These are phyloP conservation scores for Oxytropis ochrocephala DNA, from an alignment of 306 rosid genomes.

Conservation along the genomic window DNA sequence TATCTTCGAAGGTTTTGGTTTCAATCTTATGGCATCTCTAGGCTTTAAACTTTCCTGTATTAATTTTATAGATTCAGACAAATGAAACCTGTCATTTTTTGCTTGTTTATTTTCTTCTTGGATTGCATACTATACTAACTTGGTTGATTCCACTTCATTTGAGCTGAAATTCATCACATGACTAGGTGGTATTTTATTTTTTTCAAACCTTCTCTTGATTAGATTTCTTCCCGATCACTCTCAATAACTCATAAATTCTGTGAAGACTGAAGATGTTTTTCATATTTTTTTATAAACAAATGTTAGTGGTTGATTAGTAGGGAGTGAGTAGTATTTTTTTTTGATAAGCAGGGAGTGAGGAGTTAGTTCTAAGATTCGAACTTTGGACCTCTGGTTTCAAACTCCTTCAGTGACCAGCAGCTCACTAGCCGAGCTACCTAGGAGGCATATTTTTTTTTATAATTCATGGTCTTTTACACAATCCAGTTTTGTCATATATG, in stretches of 20 bases:
- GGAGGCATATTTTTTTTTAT: too few relatives aligned
- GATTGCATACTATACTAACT: not conserved
- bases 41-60: not conserved
- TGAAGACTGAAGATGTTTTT: not conserved
- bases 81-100: not conserved
- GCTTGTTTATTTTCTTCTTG: not conserved
- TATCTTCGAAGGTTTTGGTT: not conserved
- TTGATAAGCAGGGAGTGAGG: too few relatives aligned
- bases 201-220: not conserved
- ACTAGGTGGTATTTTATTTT: not conserved
- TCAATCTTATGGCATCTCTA: not conserved
- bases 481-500: not conserved
- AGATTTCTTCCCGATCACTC: conserved; percentile 1
- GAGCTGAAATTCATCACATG: not conserved
- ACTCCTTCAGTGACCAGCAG: too few relatives aligned
- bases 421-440: too few relatives aligned
- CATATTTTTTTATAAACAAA: not conserved
- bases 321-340: too few relatives aligned
- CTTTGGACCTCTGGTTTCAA: too few relatives aligned
- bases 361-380: too few relatives aligned
- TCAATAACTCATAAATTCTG: not conserved
- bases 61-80: conserved; percentile 1
- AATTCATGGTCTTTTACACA: not conserved
- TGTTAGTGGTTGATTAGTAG: too few relatives aligned
- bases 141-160: not conserved